Base-by-base conservation (phyloP, 164 flowering plant species). In the Brasenia schreberi region DNA sequence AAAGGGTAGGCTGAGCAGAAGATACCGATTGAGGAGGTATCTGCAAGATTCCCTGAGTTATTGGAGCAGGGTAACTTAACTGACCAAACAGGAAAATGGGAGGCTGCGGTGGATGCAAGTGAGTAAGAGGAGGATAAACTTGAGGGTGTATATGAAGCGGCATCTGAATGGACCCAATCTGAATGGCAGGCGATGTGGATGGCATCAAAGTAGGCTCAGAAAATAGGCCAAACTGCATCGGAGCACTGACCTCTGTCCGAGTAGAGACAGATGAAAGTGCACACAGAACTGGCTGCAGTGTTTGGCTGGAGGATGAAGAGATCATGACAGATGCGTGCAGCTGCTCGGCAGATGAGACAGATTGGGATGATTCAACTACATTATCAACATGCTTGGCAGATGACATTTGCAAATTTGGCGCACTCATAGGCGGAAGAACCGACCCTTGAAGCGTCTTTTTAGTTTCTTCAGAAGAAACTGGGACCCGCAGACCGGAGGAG, bases 141-240 rank as follows among this genome's bases (percentile, higher is more conserved):
- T 81, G 96, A 17, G 85, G 88, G 73, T 85, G 94, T 23, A 93
- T 74, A 75, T 85, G 94, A 61, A 94, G 88, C 67, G 99, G 99
- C 97, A 94, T 94, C 82, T 87, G 96, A 65, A 94, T 94, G 42
- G 99, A 94, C 69, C 99, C 99, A 75, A 94, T 94, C 78, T 94
- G 97, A 80, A 94, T 91, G 39, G 99, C 89, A 62, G 95, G 96
- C 68, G 91, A 85, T 17, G 95, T 95, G 65, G 98, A 85, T 67
- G 96, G 95, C 71, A 91, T 86, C 74, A 89, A 67, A 62, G 98
- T 81, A 61, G 97, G 96, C 58, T 95, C 95, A 62, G 97, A 85
- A 71, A 93, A 93, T 58, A 93, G 78, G 68, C 98, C 97, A 80
- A 90, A 90, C 74, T 87, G 98, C 71, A 93, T 84, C 72, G 84